Evolutionary conservation across 2,329 filamentous ascomycete species (phyloP).

Genomic region (Xylaria sp.): DNA sequence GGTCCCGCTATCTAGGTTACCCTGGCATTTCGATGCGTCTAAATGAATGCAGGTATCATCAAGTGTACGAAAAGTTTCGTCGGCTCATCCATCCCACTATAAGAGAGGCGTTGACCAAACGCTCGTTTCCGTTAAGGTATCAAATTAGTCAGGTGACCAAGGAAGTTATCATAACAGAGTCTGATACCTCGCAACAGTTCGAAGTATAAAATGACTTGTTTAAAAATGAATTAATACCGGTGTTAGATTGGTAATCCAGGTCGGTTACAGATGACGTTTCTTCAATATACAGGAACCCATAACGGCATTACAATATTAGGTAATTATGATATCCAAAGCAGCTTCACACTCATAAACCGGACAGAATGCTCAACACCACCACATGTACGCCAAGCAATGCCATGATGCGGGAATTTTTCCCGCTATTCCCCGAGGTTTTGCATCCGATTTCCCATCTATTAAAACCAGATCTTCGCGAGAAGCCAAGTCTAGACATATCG

Average conservation of each 20-base stretch:
- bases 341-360: slow-evolving; percentile 7
- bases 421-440: not conserved
- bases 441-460: slow-evolving; percentile 5
- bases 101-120: too few relatives aligned
- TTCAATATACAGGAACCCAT: slow-evolving; percentile 5
- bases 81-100: too few relatives aligned
- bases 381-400: slow-evolving; percentile 30
- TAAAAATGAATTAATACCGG: too few relatives aligned
- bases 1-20: too few relatives aligned
- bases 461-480: slow-evolving; percentile 15
- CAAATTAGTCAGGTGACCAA: not conserved
- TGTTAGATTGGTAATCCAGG: not conserved
- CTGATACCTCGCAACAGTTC: too few relatives aligned
- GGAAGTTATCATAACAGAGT: not conserved
- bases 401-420: not conserved
- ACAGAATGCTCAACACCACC: slow-evolving; percentile 18
- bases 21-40: too few relatives aligned
- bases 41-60: too few relatives aligned
- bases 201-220: not conserved
- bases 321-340: slow-evolving; percentile 10
- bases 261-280: not conserved
- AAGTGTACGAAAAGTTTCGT: too few relatives aligned
- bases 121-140: too few relatives aligned
- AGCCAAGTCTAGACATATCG: slow-evolving; percentile 9
- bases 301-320: slow-evolving; percentile 27